Evolutionary conservation across 2,329 filamentous ascomycete species (phyloP), one percentile per base, ranked within the genome.

Genomic region (Phyllosticta citribraziliensis): DNA sequence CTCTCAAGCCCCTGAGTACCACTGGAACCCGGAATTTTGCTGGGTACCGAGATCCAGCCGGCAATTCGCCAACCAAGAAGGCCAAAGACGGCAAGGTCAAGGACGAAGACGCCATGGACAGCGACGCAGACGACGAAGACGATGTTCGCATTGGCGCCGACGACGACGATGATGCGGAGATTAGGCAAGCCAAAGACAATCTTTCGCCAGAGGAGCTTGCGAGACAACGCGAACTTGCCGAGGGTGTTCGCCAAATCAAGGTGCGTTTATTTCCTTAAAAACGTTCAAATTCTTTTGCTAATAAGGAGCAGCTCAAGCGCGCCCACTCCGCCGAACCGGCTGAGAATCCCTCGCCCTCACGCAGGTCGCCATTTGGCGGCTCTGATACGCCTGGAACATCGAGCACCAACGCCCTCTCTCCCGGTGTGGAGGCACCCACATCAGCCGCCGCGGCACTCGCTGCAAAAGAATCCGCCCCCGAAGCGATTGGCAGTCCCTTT

Each of bases 11-110:
- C 0, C 79, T 97, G 22, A 95, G 95, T 72, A 82, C 89, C 2
- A 84, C 85, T n/a, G 91, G 92, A 25, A 93, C 91, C 0, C 89
- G 95, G 55, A 92, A 92, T 40, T 97, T 96, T 72, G 87, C 91
- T 2, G 84, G 89, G 14, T 97, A 97, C 78, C 85, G 93, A 59
- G 91, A 95, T 65, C 80, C 81, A 61, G 81, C 84, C 51, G 75
- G 80, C 17, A 81, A 84, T 59, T 76, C 79, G 2, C 76, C 63
- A 8, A 63, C 57, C 10, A 68, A 66, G 9, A 74, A 73, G 54
- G 68, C 79, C 60, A 85, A 85, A 68, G 80, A 80, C 62, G 87
- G 70, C 55, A 79, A 75, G 64, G 77, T 83, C 62, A 86, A 84
- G 52, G 83, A 81, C 58, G 72, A 73, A 5, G 76, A 76, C 55